phyloP scores from a whole-genome alignment of 345 rosid genomes.

The Pistacia atlantica region DNA sequence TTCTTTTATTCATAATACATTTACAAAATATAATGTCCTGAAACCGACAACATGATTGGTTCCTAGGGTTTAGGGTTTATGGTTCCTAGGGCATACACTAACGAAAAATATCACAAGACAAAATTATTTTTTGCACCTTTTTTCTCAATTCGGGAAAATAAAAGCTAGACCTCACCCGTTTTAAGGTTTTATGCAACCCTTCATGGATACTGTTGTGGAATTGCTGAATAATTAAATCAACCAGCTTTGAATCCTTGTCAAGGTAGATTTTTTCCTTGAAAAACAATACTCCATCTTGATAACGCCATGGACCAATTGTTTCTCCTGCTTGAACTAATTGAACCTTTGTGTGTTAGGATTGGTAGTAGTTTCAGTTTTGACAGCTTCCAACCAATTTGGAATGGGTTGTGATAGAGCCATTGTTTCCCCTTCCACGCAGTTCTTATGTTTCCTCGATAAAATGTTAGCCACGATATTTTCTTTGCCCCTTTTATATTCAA shows the following conservation, averaged over 20 bases:
- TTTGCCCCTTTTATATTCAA: neutral
- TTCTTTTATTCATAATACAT: no score
- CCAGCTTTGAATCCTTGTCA: neutral
- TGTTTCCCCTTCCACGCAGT: no score
- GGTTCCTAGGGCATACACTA: no score
- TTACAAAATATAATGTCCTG: no score
- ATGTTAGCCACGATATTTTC: neutral
- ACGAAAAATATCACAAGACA: neutral
- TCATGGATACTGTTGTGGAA: neutral
- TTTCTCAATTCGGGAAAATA: neutral
- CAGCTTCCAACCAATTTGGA: neutral
- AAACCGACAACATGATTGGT: no score
- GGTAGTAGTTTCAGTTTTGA: neutral
- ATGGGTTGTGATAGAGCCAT: no score
- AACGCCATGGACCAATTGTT: neutral
- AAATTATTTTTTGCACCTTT: neutral
- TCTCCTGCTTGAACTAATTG: neutral
- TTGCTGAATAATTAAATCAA: neutral
- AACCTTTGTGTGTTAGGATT: neutral
- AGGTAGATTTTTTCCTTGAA: neutral
- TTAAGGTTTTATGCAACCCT: neutral
- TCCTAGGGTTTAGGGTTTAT: no score
- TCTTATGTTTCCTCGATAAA: neutral
- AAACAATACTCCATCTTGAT: neutral
- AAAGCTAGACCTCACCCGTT: neutral